Conservation (phyloP, 345 rosid genomes). For the Melaleuca alternifolia region DNA sequence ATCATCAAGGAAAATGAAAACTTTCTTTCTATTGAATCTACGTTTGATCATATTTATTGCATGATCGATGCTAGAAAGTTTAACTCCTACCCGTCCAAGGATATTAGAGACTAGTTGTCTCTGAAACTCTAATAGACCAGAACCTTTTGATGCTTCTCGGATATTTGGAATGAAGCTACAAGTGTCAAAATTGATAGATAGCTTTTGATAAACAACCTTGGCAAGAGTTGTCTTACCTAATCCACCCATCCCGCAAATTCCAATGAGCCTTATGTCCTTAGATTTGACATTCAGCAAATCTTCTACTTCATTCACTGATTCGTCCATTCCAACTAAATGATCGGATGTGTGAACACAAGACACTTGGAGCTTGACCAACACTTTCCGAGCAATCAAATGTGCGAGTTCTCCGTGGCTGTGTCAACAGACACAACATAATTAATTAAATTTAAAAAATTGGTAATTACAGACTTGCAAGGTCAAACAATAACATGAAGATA, state of each 20-base stretch:
- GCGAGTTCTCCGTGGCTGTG: background rate
- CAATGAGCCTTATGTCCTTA: background rate
- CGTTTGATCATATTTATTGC: background rate
- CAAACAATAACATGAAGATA: too few relatives aligned
- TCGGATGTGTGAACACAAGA: background rate
- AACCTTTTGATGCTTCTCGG: background rate
- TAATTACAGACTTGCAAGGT: too few relatives aligned
- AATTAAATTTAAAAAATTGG: too few relatives aligned
- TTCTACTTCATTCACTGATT: background rate
- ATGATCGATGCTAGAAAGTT: background rate
- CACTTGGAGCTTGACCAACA: background rate
- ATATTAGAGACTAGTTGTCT: background rate
- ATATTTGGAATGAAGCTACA: background rate
- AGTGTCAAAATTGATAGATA: background rate
- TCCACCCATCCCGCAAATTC: background rate
- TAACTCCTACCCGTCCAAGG: background rate
- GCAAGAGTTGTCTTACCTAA: conserved; percentile 1
- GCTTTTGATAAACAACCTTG: background rate
- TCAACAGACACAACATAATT: too few relatives aligned
- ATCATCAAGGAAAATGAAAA: background rate
- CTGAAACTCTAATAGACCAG: background rate
- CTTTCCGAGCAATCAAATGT: background rate
- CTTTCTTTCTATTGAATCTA: background rate
- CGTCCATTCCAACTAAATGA: background rate
- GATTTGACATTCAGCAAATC: background rate